Conservation (phyloP, 1,284 basidiomycete genomes). For the Ustilago curta region DNA sequence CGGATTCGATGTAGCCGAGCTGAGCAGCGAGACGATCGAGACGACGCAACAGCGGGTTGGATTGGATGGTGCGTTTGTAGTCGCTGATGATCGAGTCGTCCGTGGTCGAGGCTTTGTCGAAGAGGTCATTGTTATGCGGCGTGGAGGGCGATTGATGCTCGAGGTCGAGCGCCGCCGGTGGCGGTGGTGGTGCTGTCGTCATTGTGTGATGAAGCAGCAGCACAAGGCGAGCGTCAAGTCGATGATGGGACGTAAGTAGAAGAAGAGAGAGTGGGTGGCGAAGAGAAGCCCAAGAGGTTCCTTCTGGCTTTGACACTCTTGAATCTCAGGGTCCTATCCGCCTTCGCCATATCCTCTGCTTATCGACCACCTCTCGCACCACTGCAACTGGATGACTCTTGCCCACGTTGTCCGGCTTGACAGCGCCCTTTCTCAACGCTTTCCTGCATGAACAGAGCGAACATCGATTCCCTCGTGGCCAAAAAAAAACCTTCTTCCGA, state of each 20-base stretch:
- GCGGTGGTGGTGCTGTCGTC: constrained; percentile 4
- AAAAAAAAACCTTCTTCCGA: constrained; percentile 13
- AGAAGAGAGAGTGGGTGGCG: no score
- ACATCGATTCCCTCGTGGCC: constrained; percentile 2
- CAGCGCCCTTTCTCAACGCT: no score
- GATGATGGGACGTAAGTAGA: neutral
- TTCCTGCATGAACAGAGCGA: no score
- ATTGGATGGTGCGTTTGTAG: constrained; percentile 33
- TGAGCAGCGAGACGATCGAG: constrained; percentile 28
- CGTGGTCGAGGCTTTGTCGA: constrained; percentile 18
- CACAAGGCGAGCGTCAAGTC: no score
- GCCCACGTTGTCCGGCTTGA: no score
- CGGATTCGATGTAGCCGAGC: constrained; percentile 49
- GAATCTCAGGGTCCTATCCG: no score
- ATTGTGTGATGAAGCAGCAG: constrained; percentile 1
- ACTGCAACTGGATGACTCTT: no score
- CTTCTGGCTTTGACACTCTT: no score
- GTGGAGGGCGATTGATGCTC: constrained; percentile 19
- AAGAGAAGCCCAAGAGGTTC: no score
- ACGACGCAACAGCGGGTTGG: constrained; percentile 13
- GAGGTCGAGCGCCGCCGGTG: constrained; percentile 25
- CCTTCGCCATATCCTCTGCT: no score
- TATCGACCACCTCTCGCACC: no score
- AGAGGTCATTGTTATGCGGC: constrained; percentile 2
- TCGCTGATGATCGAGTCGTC: constrained; percentile 33